Percentiles rank a stretch among this genome's conserved stretches.
Conservation (phyloP, 2,329 filamentous ascomycete species). For the Fusarium sp. region DNA sequence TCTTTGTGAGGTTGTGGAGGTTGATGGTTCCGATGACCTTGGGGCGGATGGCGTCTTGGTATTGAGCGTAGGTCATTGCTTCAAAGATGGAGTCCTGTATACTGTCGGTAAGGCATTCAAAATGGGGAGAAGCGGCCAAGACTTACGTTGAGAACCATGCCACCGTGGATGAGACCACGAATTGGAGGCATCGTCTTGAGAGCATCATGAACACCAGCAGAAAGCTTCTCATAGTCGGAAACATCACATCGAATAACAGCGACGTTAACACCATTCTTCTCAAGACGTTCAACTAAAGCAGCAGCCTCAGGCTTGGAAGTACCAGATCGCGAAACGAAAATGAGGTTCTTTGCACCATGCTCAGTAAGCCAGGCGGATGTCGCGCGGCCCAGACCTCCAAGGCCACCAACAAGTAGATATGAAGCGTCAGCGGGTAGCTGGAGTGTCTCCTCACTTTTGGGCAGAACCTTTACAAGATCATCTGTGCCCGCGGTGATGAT, state of each 20-base stretch:
- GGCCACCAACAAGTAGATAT: conserved; percentile 1
- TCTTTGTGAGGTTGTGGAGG: neutral
- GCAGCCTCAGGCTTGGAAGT: neutral
- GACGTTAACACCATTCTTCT: neutral
- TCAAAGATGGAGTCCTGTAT: conserved; percentile 6
- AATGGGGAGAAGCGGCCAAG: accelerated
- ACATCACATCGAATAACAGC: neutral
- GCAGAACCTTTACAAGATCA: neutral
- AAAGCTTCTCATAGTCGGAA: neutral
- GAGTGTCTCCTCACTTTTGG: neutral
- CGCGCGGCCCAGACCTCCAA: neutral
- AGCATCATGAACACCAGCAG: neutral
- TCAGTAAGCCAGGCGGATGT: neutral
- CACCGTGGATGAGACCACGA: neutral
- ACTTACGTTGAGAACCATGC: conserved; percentile 3
- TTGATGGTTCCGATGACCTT: conserved; percentile 5
- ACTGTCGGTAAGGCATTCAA: too few relatives aligned
- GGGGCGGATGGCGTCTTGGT: conserved; percentile 1
- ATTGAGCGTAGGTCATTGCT: neutral
- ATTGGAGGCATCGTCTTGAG: conserved; percentile 1
- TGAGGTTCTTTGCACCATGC: neutral
- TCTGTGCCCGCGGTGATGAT: neutral
- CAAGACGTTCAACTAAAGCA: neutral
- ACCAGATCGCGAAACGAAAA: neutral
- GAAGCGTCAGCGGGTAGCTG: neutral